Evolutionary conservation across 768 basidiomycete genomes (phyloP).

Genomic region (Gloeophyllum trabeum): DNA sequence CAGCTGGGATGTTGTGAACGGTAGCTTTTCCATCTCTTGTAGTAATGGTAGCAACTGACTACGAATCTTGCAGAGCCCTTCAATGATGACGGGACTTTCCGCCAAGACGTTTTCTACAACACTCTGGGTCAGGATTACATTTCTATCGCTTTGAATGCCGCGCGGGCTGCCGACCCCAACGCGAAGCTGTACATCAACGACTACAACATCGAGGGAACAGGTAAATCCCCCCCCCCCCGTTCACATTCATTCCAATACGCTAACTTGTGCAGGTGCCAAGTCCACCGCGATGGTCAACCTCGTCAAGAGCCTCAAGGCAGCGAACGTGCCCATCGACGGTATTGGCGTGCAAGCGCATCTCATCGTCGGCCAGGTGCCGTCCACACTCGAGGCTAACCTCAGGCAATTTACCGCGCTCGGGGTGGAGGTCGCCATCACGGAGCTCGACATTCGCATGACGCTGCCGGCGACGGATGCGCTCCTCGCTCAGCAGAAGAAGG

Average conservation of each 20-base stretch:
- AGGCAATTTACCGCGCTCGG: conserved; percentile 45
- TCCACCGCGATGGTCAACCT: conserved; percentile 44
- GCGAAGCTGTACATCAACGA: conserved; percentile 47
- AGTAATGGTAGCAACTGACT: neutral
- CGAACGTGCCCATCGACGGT: conserved; percentile 45
- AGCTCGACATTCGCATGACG: conserved; percentile 54
- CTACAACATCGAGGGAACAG: conserved; percentile 21
- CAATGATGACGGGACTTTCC: conserved; percentile 50
- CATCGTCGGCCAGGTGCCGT: conserved; percentile 44
- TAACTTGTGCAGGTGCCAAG: conserved; percentile 27
- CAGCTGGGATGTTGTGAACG: conserved; percentile 45
- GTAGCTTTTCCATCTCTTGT: conserved; percentile 5
- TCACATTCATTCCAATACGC: neutral
- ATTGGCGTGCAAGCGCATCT: conserved; percentile 53
- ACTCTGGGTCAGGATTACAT: conserved; percentile 39
- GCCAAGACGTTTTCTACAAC: conserved; percentile 39
- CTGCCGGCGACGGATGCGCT: conserved; percentile 37
- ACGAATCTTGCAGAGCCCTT: conserved; percentile 25
- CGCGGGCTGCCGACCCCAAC: conserved; percentile 39
- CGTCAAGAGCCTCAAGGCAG: conserved; percentile 32
- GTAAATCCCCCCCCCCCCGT: conserved; percentile 1
- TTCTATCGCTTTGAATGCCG: conserved; percentile 37
- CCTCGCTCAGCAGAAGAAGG: conserved; percentile 41
- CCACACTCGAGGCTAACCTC: conserved; percentile 32
- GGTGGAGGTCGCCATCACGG: conserved; percentile 58